phyloP scores from a whole-genome alignment of 352 stramenopile species.

The Peronospora belbahrii region DNA sequence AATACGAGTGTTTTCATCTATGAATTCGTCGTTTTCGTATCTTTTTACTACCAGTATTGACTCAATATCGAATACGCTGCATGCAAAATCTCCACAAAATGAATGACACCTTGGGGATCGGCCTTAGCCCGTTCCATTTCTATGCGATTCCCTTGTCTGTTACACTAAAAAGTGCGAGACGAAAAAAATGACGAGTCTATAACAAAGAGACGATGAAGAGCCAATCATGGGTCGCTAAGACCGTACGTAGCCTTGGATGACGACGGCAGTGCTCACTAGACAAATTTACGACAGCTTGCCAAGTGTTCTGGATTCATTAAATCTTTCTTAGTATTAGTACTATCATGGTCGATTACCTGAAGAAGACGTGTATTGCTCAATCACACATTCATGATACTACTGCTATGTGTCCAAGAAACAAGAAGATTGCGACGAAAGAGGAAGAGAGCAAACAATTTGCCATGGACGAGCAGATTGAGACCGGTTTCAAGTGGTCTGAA shows the following conservation, averaged over 20 bases:
- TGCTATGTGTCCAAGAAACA: not conserved
- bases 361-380: not conserved
- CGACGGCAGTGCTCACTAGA: conserved; percentile 18
- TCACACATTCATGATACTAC: conserved; percentile 3
- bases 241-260: conserved; percentile 1
- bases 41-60: conserved; percentile 12
- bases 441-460: conserved; percentile 34
- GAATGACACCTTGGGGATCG: no score
- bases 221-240: conserved; percentile 8
- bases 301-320: not conserved
- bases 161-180: no score
- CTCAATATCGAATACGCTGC: no score
- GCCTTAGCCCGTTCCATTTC: conserved; percentile 23
- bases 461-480: conserved; percentile 25
- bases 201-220: no score
- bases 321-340: conserved; percentile 1
- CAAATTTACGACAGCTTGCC: no score
- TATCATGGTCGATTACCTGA: no score
- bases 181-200: no score
- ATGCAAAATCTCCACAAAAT: conserved; percentile 57
- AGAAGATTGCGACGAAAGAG: conserved; percentile 18
- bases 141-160: no score
- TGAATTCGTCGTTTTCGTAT: conserved; percentile 75
- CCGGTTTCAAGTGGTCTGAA: conserved; percentile 49
- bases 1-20: conserved; percentile 40